phyloP scores from a whole-genome alignment of 176 grass and related monocot genomes.

The Guadua angustifolia region DNA sequence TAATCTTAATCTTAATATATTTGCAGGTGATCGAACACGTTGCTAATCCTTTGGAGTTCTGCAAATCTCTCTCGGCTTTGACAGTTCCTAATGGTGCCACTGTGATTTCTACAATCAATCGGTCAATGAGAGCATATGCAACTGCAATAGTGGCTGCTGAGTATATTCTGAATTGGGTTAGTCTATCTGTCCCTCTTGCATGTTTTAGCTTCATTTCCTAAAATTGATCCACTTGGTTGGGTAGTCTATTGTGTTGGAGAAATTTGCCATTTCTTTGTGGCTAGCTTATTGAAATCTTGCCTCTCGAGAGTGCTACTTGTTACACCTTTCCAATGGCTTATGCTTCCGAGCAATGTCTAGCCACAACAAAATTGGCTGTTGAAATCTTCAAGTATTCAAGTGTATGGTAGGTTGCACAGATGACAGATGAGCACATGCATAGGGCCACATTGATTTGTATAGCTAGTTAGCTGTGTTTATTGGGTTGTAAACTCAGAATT shows the following conservation, averaged over 20 bases:
- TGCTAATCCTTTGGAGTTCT: conserved; percentile 75
- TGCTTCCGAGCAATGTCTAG: conserved; percentile 7
- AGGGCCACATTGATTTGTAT: neutral
- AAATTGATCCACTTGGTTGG: conserved; percentile 27
- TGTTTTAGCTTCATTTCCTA: conserved; percentile 13
- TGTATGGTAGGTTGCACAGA: neutral
- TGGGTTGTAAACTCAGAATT: conserved; percentile 13
- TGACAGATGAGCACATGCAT: neutral
- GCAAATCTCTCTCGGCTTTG: conserved; percentile 74
- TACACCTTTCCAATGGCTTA: neutral
- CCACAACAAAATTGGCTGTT: conserved; percentile 4
- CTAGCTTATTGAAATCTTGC: conserved; percentile 30
- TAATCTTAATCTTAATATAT: conserved; percentile 27
- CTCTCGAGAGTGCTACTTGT: neutral
- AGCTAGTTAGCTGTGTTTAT: neutral
- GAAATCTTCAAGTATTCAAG: neutral
- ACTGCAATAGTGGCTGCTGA: conserved; percentile 86
- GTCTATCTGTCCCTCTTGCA: conserved; percentile 20
- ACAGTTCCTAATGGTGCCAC: conserved; percentile 69
- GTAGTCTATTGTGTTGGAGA: conserved; percentile 15
- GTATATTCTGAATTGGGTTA: conserved; percentile 92
- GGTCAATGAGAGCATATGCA: conserved; percentile 90
- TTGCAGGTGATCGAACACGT: conserved; percentile 98
- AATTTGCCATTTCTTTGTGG: neutral
- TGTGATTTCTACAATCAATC: conserved; percentile 92